A percentile compares a stretch with the other conserved stretches of the same genome.
Evolutionary conservation across 768 basidiomycete genomes (phyloP).

Genomic region (Mycena venus): DNA sequence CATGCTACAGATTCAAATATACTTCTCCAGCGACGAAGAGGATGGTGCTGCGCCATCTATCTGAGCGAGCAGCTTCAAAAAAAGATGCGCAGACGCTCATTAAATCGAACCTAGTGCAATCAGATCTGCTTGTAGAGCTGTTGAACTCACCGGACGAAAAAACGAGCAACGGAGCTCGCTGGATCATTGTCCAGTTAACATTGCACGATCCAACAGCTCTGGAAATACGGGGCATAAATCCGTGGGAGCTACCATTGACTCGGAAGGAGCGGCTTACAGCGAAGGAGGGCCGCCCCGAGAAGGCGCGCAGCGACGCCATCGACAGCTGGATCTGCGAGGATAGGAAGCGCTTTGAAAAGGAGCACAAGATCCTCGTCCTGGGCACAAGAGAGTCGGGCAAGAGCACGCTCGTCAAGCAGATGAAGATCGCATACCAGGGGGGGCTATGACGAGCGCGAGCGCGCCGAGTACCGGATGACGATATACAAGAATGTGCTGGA

Average conservation of each 20-base stretch:
- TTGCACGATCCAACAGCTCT: background rate
- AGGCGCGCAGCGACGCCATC: constrained; percentile 5
- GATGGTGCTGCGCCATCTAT: constrained; percentile 7
- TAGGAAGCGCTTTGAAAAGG: background rate
- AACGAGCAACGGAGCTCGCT: background rate
- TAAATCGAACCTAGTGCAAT: constrained; percentile 1
- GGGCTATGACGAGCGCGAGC: constrained; percentile 75
- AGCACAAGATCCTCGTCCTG: constrained; percentile 11
- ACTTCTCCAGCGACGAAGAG: background rate
- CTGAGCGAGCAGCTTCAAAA: background rate
- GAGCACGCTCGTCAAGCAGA: constrained; percentile 51
- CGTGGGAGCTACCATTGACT: background rate
- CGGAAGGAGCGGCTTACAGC: background rate
- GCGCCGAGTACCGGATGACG: constrained; percentile 75
- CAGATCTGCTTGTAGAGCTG: background rate
- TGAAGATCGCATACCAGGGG: constrained; percentile 89
- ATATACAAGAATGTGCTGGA: too few relatives aligned
- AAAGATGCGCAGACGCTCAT: background rate
- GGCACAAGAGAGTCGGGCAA: constrained; percentile 8
- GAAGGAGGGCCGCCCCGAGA: constrained; percentile 2
- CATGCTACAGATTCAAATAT: constrained; percentile 4
- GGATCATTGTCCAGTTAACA: background rate
- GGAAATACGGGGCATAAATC: background rate
- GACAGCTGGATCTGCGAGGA: background rate
- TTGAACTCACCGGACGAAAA: background rate